Base-by-base conservation (phyloP, 2,329 filamentous ascomycete species). In the Didymella segeticola region DNA sequence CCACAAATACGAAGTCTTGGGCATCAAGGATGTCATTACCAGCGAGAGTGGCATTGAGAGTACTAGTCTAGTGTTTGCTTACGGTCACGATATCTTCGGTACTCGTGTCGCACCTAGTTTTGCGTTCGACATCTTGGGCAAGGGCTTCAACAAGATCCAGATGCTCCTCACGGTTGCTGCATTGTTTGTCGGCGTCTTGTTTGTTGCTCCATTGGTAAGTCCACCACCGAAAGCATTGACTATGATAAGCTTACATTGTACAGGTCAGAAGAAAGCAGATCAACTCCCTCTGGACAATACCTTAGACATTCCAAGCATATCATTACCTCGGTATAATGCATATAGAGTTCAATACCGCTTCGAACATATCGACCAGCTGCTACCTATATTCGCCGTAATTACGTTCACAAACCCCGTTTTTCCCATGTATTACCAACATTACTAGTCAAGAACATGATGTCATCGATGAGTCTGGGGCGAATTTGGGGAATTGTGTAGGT, bases 131-230 rank as follows among this genome's bases (percentile, higher is more conserved):
- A 86, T 98, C 34, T 79, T 99, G 14, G 95, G 92, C 58, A 95
- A 92, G 76, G 90, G 91, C 2, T 99, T 99, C 75, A 95, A 93
- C 72, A 97, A 96, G 80, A 71, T 92, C 50, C 89, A 92, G 64
- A 84, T 99, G 69, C 75, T 97, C 30, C 81, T 84, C 14, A 99
- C 95, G 1, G 92, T 99, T 30, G 80, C 89, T 33, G 93, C 91
- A 15, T 80, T 98, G 63, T 85, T 84, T 38, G 82, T 85, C 31
- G 92, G 91, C 38, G 93, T 96, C 14, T 74, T 87, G 60, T 84
- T 90, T 50, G 79, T 98, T 68, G 88, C 88, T 47, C 95, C 95
- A 23, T 86, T 98, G 85, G 95, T 96, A 82, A 67, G 70, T 62
- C 27, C 9, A 7, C 37, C 25, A 25, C 10, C 11, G n/a, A 10